Base-by-base conservation (phyloP, 2,329 filamentous ascomycete genomes). In the Mycocentrospora acerina region DNA sequence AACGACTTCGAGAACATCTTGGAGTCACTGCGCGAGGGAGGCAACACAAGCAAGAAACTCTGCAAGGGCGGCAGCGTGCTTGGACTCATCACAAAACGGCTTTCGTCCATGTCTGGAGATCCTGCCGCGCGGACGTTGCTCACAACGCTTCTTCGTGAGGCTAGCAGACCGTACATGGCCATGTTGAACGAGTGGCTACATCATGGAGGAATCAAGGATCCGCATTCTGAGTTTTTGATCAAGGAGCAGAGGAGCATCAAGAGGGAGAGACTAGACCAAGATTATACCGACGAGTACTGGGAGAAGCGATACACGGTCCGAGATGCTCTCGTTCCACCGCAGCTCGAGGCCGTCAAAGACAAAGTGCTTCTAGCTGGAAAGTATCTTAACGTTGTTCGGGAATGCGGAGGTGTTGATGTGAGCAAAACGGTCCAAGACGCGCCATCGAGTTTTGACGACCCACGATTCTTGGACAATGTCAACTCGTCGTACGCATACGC, bases 151-250 rank as follows among this genome's bases (percentile, higher is more conserved):
- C 69, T 98, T 28, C 80, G 88, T 39, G 91, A 97, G 66, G 86
- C 91, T 1, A 96, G 90, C 58, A 81, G 86, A 38, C 93, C 93
- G 0, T 98, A 98, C 64, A 96, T 97, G 90, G 79, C 80, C 28
- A 98, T 98, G 93, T 73, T 98, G 44, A 98, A 98, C 59, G 91
- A 97, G 66, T 98, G 93, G 93, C 74, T 98, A 12, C 93, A 98
- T 61, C 91, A 95, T 60, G 93, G 93, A 26, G 89, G 86, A 32
- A 97, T 98, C 66, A 88, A 86, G 59, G 93, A 98, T 64, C 89
- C 90, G 0, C 91, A 97, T 64, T 81, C 84, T 1, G 93, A 98
- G 66, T 98, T 98, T 54, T 72, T 98, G 36, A 84, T 98, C 60
- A 94, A 94, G 61, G 93, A 97, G 66, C 89, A 95, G 57, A 94